Evolutionary conservation across 2,329 filamentous ascomycete genomes (phyloP).

Genomic region (Setomelanomma holmii): DNA sequence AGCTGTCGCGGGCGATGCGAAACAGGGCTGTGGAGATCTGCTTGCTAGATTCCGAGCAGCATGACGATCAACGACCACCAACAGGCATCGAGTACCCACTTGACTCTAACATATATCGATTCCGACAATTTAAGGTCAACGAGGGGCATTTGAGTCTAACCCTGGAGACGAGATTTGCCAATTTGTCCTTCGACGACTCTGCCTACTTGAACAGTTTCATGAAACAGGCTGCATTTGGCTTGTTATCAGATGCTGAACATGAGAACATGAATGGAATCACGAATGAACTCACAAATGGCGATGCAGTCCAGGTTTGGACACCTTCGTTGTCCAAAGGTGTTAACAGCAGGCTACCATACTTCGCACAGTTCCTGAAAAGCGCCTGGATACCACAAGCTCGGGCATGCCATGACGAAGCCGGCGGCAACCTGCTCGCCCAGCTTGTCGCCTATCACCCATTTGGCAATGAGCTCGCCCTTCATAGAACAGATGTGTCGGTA

Average conservation of each 20-base stretch:
- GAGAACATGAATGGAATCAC: slow-evolving; percentile 4
- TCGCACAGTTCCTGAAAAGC: slow-evolving; percentile 44
- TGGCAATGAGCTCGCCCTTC: slow-evolving; percentile 53
- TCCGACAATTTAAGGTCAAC: slow-evolving; percentile 36
- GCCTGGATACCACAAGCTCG: slow-evolving; percentile 21
- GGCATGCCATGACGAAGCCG: slow-evolving; percentile 8
- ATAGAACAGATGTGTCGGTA: slow-evolving; percentile 18
- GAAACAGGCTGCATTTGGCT: slow-evolving; percentile 29
- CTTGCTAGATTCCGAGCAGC: slow-evolving; percentile 53
- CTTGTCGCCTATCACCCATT: slow-evolving; percentile 53
- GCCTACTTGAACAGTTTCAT: slow-evolving; percentile 39
- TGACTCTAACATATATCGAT: slow-evolving; percentile 50
- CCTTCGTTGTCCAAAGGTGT: no score
- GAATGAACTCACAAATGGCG: slow-evolving; percentile 3
- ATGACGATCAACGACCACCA: neutral
- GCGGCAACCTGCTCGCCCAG: slow-evolving; percentile 18
- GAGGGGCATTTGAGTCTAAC: slow-evolving; percentile 13
- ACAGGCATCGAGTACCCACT: slow-evolving; percentile 37
- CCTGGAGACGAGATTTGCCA: slow-evolving; percentile 40
- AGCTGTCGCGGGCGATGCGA: slow-evolving; percentile 94
- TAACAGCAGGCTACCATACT: slow-evolving; percentile 17
- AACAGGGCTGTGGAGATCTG: slow-evolving; percentile 93
- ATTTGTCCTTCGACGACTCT: slow-evolving; percentile 45
- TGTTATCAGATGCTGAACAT: slow-evolving; percentile 6
- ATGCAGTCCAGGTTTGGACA: slow-evolving; percentile 4